A percentile compares a stretch with the other conserved stretches of the same genome.
These are phyloP conservation scores for Claviceps fusiformis DNA, from an alignment of 2,329 filamentous ascomycete species.

Conservation along the genomic window DNA sequence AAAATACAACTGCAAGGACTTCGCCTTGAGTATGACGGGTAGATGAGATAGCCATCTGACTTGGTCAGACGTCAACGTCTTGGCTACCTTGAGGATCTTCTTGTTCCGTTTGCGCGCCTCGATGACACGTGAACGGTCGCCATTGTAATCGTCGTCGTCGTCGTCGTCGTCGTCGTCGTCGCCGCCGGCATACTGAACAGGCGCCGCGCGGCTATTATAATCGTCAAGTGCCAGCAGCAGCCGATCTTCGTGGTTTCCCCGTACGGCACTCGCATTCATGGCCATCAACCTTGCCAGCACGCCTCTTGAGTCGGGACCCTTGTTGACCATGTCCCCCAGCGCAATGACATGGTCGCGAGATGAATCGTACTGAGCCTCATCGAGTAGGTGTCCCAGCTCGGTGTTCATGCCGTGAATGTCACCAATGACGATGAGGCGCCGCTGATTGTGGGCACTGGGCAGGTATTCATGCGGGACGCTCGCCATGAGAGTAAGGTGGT, in stretches of 20 bases:
- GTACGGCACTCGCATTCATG: slow-evolving; percentile 64
- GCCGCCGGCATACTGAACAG: slow-evolving; percentile 4
- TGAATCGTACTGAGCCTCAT: slow-evolving; percentile 47
- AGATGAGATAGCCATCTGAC: slow-evolving; percentile 54
- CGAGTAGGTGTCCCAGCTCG: slow-evolving; percentile 52
- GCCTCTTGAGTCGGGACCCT: slow-evolving; percentile 70
- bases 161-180: slow-evolving; percentile 3
- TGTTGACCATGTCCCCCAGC: slow-evolving; percentile 68
- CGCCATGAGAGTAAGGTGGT: slow-evolving; percentile 17
- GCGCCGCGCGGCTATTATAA: slow-evolving; percentile 14
- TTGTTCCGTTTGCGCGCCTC: slow-evolving; percentile 20
- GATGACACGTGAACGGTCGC: slow-evolving; percentile 11
- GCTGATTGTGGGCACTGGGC: slow-evolving; percentile 25
- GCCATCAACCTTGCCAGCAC: slow-evolving; percentile 64
- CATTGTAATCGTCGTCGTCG: slow-evolving; percentile 1
- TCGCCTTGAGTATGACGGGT: slow-evolving; percentile 66
- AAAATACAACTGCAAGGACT: slow-evolving; percentile 50
- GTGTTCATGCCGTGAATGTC: slow-evolving; percentile 83
- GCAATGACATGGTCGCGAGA: slow-evolving; percentile 58
- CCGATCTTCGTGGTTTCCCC: slow-evolving; percentile 86
- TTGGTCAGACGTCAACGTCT: slow-evolving; percentile 42
- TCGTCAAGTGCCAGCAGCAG: slow-evolving; percentile 52
- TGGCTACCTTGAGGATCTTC: slow-evolving; percentile 38
- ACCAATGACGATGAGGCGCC: slow-evolving; percentile 66
- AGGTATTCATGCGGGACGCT: slow-evolving; percentile 17